Conservation (phyloP, 2,329 filamentous ascomycete genomes). For the Scedosporium apiospermum region DNA sequence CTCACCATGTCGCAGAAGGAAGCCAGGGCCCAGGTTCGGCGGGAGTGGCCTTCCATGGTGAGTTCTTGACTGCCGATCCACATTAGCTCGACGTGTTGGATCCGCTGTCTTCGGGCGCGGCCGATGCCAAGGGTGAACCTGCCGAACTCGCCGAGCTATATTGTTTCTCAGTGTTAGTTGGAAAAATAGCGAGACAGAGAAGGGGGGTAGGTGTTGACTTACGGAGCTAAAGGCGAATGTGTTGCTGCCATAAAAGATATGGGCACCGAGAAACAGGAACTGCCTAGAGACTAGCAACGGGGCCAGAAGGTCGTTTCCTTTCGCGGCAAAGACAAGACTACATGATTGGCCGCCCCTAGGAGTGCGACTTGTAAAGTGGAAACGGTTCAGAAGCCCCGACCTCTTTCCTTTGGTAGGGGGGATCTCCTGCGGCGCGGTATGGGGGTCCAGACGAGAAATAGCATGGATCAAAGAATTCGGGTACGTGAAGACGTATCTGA, state of each 20-base stretch:
- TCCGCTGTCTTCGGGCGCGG: conserved; percentile 23
- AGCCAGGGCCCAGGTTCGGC: conserved; percentile 25
- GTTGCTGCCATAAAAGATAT: conserved; percentile 39
- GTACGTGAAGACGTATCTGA: conserved; percentile 26
- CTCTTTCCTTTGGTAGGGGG: conserved; percentile 7
- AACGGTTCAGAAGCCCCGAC: conserved; percentile 22
- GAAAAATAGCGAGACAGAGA: background rate
- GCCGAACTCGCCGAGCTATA: conserved; percentile 35
- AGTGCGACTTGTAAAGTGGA: conserved; percentile 21
- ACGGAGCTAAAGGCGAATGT: conserved; percentile 37
- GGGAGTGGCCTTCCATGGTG: conserved; percentile 21
- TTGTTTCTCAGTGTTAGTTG: background rate
- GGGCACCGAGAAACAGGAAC: conserved; percentile 29
- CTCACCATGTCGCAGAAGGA: conserved; percentile 25
- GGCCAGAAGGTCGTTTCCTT: conserved; percentile 26
- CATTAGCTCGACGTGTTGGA: conserved; percentile 34
- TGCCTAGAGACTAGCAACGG: conserved; percentile 28
- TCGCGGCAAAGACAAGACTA: conserved; percentile 22
- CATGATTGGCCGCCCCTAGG: conserved; percentile 13
- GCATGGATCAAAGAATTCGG: conserved; percentile 26
- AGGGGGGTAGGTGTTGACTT: background rate
- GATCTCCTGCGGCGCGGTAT: conserved; percentile 13
- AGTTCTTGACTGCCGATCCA: conserved; percentile 28
- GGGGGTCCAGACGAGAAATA: conserved; percentile 33
- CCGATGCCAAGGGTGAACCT: conserved; percentile 35